Evolutionary conservation across 371 early-diverging fungal species (phyloP).

Genomic region (Syncephalastrum racemosum): DNA sequence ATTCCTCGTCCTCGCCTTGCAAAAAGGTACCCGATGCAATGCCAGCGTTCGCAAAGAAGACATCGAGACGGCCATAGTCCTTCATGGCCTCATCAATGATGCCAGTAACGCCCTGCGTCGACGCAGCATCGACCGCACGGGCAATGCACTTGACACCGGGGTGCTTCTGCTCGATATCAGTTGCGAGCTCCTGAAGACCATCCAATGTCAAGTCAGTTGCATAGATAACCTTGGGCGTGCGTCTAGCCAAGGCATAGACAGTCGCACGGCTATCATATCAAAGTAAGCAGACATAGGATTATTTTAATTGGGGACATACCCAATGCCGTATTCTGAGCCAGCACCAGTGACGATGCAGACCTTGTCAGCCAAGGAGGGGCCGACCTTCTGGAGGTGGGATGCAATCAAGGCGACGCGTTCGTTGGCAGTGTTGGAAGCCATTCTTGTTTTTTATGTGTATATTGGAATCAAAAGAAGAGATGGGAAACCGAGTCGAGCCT

Average conservation of each 20-base stretch:
- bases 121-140: conserved; percentile 49
- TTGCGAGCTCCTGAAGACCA: conserved; percentile 36
- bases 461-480: too few species aligned
- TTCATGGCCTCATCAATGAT: conserved; percentile 43
- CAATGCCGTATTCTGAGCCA: conserved; percentile 50
- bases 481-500: too few species aligned
- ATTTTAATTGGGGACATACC: conserved; percentile 26
- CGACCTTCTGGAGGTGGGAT: conserved; percentile 35
- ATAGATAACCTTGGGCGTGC: conserved; percentile 50
- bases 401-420: conserved; percentile 44
- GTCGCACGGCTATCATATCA: conserved; percentile 39
- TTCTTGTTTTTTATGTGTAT: too few species aligned
- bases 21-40: conserved; percentile 22
- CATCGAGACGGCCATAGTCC: conserved; percentile 51
- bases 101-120: conserved; percentile 28
- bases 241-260: conserved; percentile 43
- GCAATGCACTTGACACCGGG: conserved; percentile 38
- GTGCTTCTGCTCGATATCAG: conserved; percentile 36
- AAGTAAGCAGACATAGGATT: not conserved
- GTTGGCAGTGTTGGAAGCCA: conserved; percentile 19
- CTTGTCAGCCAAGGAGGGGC: conserved; percentile 39
- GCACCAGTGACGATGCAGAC: conserved; percentile 60
- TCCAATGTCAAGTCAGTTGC: conserved; percentile 42
- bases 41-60: conserved; percentile 51
- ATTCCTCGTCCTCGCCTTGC: conserved; percentile 25